These are phyloP conservation scores for Aspergillus carbonarius DNA, from an alignment of 2,329 filamentous ascomycete genomes.

Conservation along the genomic window DNA sequence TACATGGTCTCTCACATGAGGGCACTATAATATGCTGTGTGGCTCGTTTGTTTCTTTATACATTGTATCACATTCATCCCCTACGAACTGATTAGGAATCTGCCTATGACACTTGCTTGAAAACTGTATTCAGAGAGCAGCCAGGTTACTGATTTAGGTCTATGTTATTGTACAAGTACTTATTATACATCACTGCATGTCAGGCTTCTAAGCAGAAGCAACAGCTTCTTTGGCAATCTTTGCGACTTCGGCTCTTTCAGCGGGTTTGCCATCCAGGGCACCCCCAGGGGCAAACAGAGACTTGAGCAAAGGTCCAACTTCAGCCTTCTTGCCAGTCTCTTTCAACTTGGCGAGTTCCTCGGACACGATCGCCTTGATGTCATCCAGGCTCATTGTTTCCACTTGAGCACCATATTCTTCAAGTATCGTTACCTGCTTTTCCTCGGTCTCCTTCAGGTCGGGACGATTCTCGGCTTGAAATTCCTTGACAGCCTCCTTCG, in stretches of 20 bases:
- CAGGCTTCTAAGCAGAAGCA: conserved; percentile 17
- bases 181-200: conserved; percentile 18
- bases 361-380: conserved; percentile 39
- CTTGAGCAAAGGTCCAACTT: conserved; percentile 44
- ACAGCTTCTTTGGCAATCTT: conserved; percentile 41
- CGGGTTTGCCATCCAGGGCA: conserved; percentile 44
- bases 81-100: not conserved
- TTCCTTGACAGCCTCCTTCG: conserved; percentile 42
- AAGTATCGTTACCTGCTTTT: conserved; percentile 44
- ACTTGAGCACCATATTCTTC: conserved; percentile 47
- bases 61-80: not conserved
- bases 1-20: not conserved
- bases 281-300: conserved; percentile 43
- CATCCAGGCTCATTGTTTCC: conserved; percentile 41
- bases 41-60: not conserved
- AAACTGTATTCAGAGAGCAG: not conserved
- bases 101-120: not conserved
- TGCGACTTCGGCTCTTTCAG: conserved; percentile 43
- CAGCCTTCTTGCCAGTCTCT: conserved; percentile 35
- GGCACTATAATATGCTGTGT: not conserved
- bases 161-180: conserved; percentile 24
- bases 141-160: not conserved
- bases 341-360: conserved; percentile 37
- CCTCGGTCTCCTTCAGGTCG: conserved; percentile 48
- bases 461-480: conserved; percentile 42